Base-by-base conservation (phyloP, 148 eudicot species). In the Nyssa sinensis region DNA sequence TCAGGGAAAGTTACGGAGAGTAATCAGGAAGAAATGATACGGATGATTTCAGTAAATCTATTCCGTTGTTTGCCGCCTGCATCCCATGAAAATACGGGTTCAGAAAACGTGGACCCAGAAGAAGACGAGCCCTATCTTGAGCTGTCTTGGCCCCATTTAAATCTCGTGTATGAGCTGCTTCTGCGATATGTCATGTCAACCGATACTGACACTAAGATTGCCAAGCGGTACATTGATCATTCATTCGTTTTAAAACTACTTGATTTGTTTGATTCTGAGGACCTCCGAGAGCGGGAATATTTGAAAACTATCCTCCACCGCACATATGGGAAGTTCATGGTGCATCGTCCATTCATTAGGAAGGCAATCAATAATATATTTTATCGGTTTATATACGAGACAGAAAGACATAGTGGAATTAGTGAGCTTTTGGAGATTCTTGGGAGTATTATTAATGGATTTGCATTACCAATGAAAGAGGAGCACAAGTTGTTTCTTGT, bases 391-490 rank as follows among this genome's bases (percentile, higher is more conserved):
- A 80, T 88, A 71, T 88, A 83, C 49, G 91, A 88, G 67, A 88
- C 89, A 6, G 89, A 86, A 79, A 83, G 91, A 64, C 86, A 88
- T 49, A 81, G 87, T 76, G 91, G 91, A 9, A 75, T 88, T 65
- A 86, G 82, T 61, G 89, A 88, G 75, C 84, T 88, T 73, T 63
- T 88, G 79, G 91, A 88, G 84, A 88, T 88, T 75, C 83, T 88
- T 63, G 91, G 91, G 29, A 86, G 89, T 70, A 88, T 85, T 57
- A 89, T 89, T 33, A 89, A 89, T 74, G 92, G 92, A 68, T 89
- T 89, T 81, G 90, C 92, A 27, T 73, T 89, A 80, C 92, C 92
- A 5, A 88, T 88, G 92, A 88, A 88, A 67, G 92, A 88, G 76
- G 91, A 88, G 77, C 91, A 88, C 53, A 88, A 83, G 77, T 76